phyloP scores from a whole-genome alignment of 1,284 basidiomycete genomes.

The Gastroboletus turbinatus region DNA sequence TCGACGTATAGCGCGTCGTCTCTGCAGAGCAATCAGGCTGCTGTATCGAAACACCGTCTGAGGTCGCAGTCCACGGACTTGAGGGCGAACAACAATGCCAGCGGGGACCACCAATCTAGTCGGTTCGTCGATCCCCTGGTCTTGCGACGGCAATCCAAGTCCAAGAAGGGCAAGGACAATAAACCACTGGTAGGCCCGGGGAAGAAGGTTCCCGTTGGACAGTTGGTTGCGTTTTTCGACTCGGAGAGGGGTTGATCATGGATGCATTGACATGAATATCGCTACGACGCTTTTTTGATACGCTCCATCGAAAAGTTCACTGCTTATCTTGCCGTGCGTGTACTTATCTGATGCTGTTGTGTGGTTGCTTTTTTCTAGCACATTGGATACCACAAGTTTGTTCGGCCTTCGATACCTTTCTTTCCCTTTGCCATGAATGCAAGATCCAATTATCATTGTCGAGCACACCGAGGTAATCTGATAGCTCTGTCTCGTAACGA shows the following conservation, averaged over 20 bases:
- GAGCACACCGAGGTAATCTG: too few species aligned
- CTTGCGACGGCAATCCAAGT: conserved; percentile 59
- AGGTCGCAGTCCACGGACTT: conserved; percentile 35
- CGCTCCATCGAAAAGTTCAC: neutral
- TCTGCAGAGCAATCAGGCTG: conserved; percentile 30
- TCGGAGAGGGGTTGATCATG: conserved; percentile 45
- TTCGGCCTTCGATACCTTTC: neutral
- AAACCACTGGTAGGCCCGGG: conserved; percentile 30
- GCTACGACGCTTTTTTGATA: neutral
- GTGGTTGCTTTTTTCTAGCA: neutral
- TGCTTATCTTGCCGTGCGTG: neutral
- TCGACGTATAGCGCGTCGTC: conserved; percentile 44
- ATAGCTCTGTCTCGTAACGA: too few species aligned
- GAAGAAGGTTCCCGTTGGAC: conserved; percentile 69
- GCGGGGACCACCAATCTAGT: conserved; percentile 14
- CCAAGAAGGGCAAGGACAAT: conserved; percentile 41
- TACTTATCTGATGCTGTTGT: neutral
- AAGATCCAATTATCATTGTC: too few species aligned
- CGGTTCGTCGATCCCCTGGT: conserved; percentile 73
- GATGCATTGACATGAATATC: neutral
- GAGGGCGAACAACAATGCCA: conserved; percentile 11
- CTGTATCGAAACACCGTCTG: conserved; percentile 20
- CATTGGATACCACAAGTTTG: neutral
- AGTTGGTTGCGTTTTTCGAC: conserved; percentile 82
- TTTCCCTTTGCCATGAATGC: neutral